These are phyloP conservation scores for Cucurbita ficifolia DNA, from an alignment of 306 rosid species.

Conservation along the genomic window DNA sequence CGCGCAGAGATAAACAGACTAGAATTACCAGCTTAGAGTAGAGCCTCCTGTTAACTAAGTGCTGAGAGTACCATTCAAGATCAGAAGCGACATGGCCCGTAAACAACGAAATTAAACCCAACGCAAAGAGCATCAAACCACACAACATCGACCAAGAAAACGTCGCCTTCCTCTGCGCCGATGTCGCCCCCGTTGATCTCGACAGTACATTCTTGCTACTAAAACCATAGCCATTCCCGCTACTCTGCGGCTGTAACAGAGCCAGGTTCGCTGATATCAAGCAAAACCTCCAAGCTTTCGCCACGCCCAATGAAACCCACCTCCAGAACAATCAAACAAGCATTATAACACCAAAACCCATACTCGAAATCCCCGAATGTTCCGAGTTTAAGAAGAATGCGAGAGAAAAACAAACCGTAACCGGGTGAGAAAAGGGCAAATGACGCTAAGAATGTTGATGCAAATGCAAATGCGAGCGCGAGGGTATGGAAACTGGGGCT, in stretches of 20 bases:
- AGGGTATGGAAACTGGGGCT: not conserved
- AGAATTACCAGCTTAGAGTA: conserved; percentile 38
- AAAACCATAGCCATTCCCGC: conserved; percentile 6
- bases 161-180: conserved; percentile 28
- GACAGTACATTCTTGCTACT: conserved; percentile 23
- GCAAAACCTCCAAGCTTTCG: conserved; percentile 43
- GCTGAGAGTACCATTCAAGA: conserved; percentile 90
- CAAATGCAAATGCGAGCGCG: not conserved
- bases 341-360: conserved; percentile 16
- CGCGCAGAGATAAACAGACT: not conserved
- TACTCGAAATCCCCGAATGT: not conserved
- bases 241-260: conserved; percentile 35
- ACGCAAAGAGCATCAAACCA: conserved; percentile 72
- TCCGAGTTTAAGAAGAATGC: not conserved
- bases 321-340: conserved; percentile 5
- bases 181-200: conserved; percentile 33
- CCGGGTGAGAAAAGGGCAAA: not conserved
- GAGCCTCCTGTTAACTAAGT: conserved; percentile 36
- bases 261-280: conserved; percentile 48
- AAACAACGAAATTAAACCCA: conserved; percentile 78
- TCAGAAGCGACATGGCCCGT: conserved; percentile 90
- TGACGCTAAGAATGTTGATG: not conserved
- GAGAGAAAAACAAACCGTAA: not conserved
- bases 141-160: conserved; percentile 59
- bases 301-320: conserved; percentile 33